phyloP scores from a whole-genome alignment of 2,329 filamentous ascomycete genomes.

The Rhinocladiella similis region DNA sequence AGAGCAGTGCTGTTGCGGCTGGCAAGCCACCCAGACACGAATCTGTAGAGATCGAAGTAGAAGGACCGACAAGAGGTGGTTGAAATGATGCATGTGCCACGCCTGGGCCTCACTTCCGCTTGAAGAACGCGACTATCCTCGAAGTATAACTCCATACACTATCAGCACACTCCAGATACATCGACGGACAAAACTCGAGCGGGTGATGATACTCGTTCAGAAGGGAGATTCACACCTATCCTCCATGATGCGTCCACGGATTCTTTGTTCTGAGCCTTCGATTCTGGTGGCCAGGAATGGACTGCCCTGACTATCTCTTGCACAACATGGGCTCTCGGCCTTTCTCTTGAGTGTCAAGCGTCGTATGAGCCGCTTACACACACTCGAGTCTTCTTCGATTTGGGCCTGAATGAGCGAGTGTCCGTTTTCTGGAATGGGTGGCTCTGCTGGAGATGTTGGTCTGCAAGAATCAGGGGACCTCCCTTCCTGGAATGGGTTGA shows the following conservation, averaged over 20 bases:
- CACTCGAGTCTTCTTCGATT: background rate
- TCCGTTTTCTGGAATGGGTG: conserved; percentile 1
- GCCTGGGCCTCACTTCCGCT: background rate
- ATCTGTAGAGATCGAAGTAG: conserved; percentile 27
- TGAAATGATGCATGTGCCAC: conserved; percentile 10
- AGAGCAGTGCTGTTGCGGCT: conserved; percentile 19
- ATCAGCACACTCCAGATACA: background rate
- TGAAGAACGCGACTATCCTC: background rate
- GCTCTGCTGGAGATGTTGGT: conserved; percentile 3
- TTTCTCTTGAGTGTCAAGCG: conserved; percentile 11
- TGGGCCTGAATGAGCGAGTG: background rate
- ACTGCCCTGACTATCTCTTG: background rate
- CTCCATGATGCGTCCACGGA: conserved; percentile 10
- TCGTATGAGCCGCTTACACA: conserved; percentile 11
- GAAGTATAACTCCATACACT: too few species aligned
- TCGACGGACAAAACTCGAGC: too few species aligned
- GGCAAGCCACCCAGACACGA: conserved; percentile 14
- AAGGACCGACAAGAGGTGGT: conserved; percentile 29
- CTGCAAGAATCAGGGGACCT: background rate
- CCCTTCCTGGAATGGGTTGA: conserved; percentile 21
- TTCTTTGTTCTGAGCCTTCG: conserved; percentile 13
- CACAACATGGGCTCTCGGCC: conserved; percentile 14
- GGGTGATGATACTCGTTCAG: background rate
- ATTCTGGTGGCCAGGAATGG: conserved; percentile 17
- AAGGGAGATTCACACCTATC: conserved; percentile 15